Evolutionary conservation across 257 asterid species (phyloP), one percentile per base, ranked within the genome.

Genomic region (Thymus quinquecostatus): DNA sequence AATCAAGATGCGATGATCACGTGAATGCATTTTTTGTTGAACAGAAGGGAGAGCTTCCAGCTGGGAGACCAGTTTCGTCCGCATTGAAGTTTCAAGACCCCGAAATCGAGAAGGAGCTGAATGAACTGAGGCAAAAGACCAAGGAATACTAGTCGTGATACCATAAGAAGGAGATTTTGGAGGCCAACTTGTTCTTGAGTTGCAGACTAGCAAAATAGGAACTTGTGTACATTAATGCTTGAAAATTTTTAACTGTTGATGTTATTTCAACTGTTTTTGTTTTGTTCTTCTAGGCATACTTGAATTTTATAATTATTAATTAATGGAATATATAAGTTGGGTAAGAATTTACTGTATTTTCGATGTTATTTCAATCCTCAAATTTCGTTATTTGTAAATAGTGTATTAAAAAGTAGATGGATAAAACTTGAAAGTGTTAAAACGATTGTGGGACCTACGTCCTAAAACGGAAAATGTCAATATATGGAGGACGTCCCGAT

Each of bases 1-100:
- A 13, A 33, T 34, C 64, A 61, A 14, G 10, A 55, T 41, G 8
- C 28, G 28, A 4, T 1, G 45, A 69, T 33, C 58, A 47, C 43
- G 6, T 50, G 60, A 43, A 66, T 69, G 34, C 10, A 7, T 45
- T 40, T 64, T 54, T 63, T 75, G 66, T 48, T 60, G 29, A 41
- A 69, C 92, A 89, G 99, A 95, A 92, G 82, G 98, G 98, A 68
- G 98, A 92, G 76, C 97, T 95, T 71, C 99, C 99, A 28, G 77
- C 92, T 0, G 98, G 99, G 49, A 92, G 98, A 10, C 73, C 92
- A 0, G 80, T 84, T 36, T 44, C 84, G 33, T 77, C 83, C 2
- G 74, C 87, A 0, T 76, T 84, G 56, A 89, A 92, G 69, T 89
- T 84, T 80, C 92, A 86, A 79, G 99, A 95, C 78, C 79, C 91